Percentiles rank a stretch among this genome's conserved stretches.
phyloP scores from a whole-genome alignment of 2,329 filamentous ascomycete species.

The Aspergillus flavus region DNA sequence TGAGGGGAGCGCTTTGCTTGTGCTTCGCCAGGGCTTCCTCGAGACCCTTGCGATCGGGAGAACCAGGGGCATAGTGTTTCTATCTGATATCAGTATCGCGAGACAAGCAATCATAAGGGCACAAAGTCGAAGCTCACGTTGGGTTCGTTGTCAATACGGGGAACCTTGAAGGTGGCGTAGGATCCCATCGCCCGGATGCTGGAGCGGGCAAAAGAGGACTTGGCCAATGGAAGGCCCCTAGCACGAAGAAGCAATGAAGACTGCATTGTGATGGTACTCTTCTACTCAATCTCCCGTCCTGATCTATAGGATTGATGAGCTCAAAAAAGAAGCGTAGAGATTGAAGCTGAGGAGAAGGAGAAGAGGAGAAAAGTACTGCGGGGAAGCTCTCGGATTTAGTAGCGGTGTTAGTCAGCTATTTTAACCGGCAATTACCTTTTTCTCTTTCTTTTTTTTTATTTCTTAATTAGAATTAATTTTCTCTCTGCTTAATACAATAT shows the following conservation, averaged over 20 bases:
- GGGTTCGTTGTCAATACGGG: slow-evolving; percentile 87
- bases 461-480: neutral
- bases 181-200: slow-evolving; percentile 50
- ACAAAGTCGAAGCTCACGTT: slow-evolving; percentile 66
- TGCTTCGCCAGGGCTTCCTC: slow-evolving; percentile 71
- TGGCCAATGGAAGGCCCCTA: slow-evolving; percentile 27
- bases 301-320: neutral
- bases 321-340: neutral
- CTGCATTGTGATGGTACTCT: slow-evolving; percentile 28
- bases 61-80: slow-evolving; percentile 88
- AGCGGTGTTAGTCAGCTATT: slow-evolving; percentile 10
- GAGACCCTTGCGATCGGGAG: slow-evolving; percentile 75
- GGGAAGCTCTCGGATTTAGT: slow-evolving; percentile 27
- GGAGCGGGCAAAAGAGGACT: slow-evolving; percentile 23
- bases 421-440: neutral
- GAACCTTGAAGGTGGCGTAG: slow-evolving; percentile 84
- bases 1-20: slow-evolving; percentile 69
- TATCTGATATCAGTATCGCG: slow-evolving; percentile 40
- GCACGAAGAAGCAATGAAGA: slow-evolving; percentile 31
- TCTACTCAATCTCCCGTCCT: slow-evolving; percentile 11
- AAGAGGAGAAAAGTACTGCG: slow-evolving; percentile 24
- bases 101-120: neutral
- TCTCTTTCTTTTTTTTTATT: neutral
- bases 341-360: slow-evolving; percentile 7
- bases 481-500: neutral